A percentile compares a stretch with the other conserved stretches of the same genome.
These are phyloP conservation scores for Laetiporus sulphureus DNA, from an alignment of 1,284 basidiomycete species.

Conservation along the genomic window DNA sequence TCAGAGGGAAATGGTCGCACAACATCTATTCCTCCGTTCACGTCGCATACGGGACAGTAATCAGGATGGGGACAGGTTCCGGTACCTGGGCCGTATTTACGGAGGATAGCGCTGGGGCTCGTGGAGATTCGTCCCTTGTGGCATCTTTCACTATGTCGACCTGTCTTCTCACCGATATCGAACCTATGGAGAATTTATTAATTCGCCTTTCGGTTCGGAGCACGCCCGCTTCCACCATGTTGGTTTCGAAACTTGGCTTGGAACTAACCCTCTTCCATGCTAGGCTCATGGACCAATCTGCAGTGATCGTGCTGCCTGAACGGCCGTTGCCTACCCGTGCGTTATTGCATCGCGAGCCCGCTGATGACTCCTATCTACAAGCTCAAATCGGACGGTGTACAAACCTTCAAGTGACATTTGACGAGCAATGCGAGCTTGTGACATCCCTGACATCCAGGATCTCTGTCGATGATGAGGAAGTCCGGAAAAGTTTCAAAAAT, in stretches of 20 bases:
- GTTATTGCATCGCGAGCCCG: background rate
- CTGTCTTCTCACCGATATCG: slow-evolving; percentile 18
- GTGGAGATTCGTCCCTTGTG: slow-evolving; percentile 27
- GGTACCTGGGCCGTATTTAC: slow-evolving; percentile 23
- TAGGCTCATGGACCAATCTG: slow-evolving; percentile 22
- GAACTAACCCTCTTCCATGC: slow-evolving; percentile 25
- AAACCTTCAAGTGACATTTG: slow-evolving; percentile 15
- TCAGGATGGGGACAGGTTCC: slow-evolving; percentile 19
- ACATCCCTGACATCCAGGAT: slow-evolving; percentile 19
- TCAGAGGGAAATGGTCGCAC: slow-evolving; percentile 16
- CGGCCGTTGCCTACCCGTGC: slow-evolving; percentile 4
- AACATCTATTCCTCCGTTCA: slow-evolving; percentile 28
- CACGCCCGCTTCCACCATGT: slow-evolving; percentile 15
- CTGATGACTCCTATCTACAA: too few species aligned
- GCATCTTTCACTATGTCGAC: slow-evolving; percentile 30
- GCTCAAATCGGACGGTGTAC: background rate
- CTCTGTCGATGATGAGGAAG: slow-evolving; percentile 18
- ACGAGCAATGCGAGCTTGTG: slow-evolving; percentile 18
- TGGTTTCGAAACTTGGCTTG: slow-evolving; percentile 22
- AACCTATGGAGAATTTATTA: slow-evolving; percentile 17
- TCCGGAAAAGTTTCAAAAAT: slow-evolving; percentile 16
- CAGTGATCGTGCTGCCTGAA: slow-evolving; percentile 27
- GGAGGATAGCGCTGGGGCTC: slow-evolving; percentile 27
- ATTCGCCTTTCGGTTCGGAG: slow-evolving; percentile 25
- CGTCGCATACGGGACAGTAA: slow-evolving; percentile 25